Percentiles rank a stretch among this genome's conserved stretches.
These are phyloP conservation scores for Osmanthus fragrans DNA, from an alignment of 257 asterid species.

Conservation along the genomic window DNA sequence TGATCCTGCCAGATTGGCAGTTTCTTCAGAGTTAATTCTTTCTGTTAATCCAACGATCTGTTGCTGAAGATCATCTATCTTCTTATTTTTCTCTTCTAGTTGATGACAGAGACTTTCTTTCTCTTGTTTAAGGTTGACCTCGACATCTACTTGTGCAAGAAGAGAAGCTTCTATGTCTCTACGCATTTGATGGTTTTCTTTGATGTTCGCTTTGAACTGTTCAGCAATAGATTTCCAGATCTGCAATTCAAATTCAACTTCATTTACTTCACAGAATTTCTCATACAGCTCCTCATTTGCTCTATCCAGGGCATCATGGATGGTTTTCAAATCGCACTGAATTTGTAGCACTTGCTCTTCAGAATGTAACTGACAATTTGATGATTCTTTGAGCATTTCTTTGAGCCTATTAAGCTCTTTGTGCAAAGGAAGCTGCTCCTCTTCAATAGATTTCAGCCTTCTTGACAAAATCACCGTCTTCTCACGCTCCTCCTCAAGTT, in stretches of 20 bases:
- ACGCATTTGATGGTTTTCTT: conserved; percentile 60
- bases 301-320: conserved; percentile 50
- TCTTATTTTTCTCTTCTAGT: conserved; percentile 56
- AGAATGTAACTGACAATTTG: conserved; percentile 31
- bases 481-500: conserved; percentile 60
- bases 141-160: conserved; percentile 61
- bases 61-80: conserved; percentile 48
- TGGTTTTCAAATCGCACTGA: conserved; percentile 53
- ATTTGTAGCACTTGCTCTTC: conserved; percentile 55
- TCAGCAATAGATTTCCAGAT: conserved; percentile 76
- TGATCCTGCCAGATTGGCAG: background rate
- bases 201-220: conserved; percentile 55
- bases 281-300: conserved; percentile 71
- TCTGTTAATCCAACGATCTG: conserved; percentile 43
- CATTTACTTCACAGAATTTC: conserved; percentile 61
- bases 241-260: conserved; percentile 70
- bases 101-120: conserved; percentile 42
- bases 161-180: conserved; percentile 84
- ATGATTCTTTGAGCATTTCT: conserved; percentile 54
- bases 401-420: conserved; percentile 51
- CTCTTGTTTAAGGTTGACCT: conserved; percentile 65
- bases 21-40: conserved; percentile 20
- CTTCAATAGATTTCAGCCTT: conserved; percentile 45
- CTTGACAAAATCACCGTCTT: conserved; percentile 45
- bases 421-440: conserved; percentile 50